Evolutionary conservation across 805 yeast species (phyloP).

Genomic region (Metschnikowia henanensis): DNA sequence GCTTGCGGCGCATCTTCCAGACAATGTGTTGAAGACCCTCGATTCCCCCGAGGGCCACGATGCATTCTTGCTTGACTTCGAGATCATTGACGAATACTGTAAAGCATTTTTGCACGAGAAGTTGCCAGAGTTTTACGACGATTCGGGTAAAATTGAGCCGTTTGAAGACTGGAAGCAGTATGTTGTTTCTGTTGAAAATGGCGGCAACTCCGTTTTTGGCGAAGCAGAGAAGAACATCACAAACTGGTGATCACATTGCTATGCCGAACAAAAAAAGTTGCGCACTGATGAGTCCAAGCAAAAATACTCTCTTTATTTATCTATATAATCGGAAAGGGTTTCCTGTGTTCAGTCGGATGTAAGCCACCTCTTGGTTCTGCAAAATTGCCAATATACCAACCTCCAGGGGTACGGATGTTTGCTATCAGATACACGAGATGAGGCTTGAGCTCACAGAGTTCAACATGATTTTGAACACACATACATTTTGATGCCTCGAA

Average conservation of each 20-base stretch:
- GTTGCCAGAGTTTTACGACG: conserved; percentile 56
- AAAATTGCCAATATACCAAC: no score
- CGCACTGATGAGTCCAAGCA: no score
- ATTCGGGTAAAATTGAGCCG: conserved; percentile 43
- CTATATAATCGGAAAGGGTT: no score
- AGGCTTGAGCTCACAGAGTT: no score
- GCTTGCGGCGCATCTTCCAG: conserved; percentile 72
- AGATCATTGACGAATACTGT: conserved; percentile 71
- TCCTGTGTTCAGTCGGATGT: no score
- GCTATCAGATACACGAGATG: no score
- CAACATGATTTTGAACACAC: no score
- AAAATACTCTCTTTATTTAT: no score
- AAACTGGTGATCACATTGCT: conserved; percentile 58
- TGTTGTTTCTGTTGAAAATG: conserved; percentile 40
- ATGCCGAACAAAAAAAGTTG: no score
- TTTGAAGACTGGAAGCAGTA: conserved; percentile 41
- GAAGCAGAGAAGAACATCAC: conserved; percentile 91
- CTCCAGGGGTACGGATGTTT: no score
- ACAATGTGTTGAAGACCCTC: conserved; percentile 66
- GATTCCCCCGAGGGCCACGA: conserved; percentile 97
- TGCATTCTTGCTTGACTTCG: conserved; percentile 90
- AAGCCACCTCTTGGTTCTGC: no score
- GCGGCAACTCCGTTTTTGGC: conserved; percentile 74
- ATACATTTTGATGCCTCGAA: not conserved
- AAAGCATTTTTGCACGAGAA: conserved; percentile 60